Evolutionary conservation across 768 basidiomycete species (phyloP), one percentile per base, ranked within the genome.

Genomic region (Phanerodontia chrysosporium): DNA sequence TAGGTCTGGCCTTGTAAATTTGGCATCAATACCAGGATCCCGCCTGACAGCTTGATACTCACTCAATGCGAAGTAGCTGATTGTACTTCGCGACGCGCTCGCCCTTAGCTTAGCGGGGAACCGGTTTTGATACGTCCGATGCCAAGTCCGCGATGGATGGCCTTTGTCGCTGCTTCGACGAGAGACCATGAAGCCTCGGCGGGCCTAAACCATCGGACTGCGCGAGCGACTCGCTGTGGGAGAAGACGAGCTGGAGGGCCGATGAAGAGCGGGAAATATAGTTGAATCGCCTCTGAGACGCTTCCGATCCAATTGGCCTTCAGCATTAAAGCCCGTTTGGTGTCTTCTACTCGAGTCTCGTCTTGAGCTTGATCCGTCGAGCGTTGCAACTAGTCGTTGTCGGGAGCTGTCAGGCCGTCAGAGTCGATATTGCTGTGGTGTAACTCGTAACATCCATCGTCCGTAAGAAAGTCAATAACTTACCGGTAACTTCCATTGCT

Each of bases 251-350:
- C 12, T 51, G 10, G 3, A 14, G 4, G 10, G 27, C 13, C 32
- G 35, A 30, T 84, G 92, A 59, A 67, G 95, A 92, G 96, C 96
- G 74, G 97, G 93, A 77, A 42, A 12, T 25, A 30, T 21, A 22
- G 95, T 74, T 97, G 94, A 77, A 99, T 97, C 25, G 96, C 95
- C 78, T 99, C 96, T 46, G 92, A 93, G 76, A 99, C 94, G 63
- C 95, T 95, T 68, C 97, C 97, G 71, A 98, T 98, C 77, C 98
- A 96, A 84, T 98, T 98, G 76, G 98, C 90, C 88, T 98, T 99
- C 76, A 99, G 86, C 63, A 99, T n/a, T n/a, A 84, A 39, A 99
- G 84, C 72, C 93, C 97, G 70, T 98, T 98, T 86, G 98, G 96
- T 98, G 36, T 92, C 85, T 96, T 98, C 87, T 96, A 96, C 80